phyloP scores from a whole-genome alignment of 2,329 filamentous ascomycete genomes.

The Stemphylium lycopersici region DNA sequence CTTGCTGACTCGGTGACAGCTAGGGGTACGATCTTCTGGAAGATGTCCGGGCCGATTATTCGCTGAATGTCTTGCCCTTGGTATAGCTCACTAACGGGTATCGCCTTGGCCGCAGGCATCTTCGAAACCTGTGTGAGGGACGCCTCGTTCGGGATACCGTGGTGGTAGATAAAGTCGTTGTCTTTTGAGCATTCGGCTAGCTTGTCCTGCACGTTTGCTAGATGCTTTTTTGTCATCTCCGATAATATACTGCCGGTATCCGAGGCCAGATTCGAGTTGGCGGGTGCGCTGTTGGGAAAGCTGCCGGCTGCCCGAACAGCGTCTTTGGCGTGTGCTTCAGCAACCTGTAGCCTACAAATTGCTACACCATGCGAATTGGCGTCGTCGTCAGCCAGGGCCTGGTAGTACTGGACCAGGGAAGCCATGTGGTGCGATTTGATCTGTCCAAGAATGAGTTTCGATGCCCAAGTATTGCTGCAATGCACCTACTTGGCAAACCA shows the following conservation, averaged over 20 bases:
- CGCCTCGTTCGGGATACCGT: conserved; percentile 85
- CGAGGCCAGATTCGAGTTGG: conserved; percentile 80
- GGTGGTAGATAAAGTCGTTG: conserved; percentile 98
- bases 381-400: conserved; percentile 89
- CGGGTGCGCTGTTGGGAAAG: conserved; percentile 79
- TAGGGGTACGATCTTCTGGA: conserved; percentile 94
- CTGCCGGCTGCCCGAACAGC: conserved; percentile 76
- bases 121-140: conserved; percentile 83
- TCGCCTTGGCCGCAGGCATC: conserved; percentile 92
- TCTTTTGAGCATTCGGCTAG: conserved; percentile 80
- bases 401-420: conserved; percentile 90
- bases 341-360: conserved; percentile 80
- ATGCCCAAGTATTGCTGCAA: background rate
- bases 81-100: conserved; percentile 95
- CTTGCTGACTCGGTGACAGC: conserved; percentile 96
- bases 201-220: conserved; percentile 80
- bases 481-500: conserved; percentile 73
- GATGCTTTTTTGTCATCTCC: conserved; percentile 85
- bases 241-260: conserved; percentile 76
- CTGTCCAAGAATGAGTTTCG: conserved; percentile 47
- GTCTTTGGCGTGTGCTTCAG: conserved; percentile 78
- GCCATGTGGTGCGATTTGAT: conserved; percentile 82
- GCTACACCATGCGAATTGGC: conserved; percentile 84
- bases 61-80: conserved; percentile 96
- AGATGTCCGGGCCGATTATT: conserved; percentile 96